Conservation (phyloP, 1,284 basidiomycete species). For the Puccinia hordei region DNA sequence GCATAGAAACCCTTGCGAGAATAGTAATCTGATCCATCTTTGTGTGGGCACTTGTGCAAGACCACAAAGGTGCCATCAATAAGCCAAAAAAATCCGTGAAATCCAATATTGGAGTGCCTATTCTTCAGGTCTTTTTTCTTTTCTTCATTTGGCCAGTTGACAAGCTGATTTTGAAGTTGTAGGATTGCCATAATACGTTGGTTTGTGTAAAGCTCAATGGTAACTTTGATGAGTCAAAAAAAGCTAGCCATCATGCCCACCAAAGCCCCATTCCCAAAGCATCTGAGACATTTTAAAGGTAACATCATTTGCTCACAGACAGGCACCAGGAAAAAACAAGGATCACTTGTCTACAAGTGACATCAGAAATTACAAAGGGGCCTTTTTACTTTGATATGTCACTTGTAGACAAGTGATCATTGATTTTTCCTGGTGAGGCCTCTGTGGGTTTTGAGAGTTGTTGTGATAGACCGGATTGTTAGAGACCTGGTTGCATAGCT, state of each 20-base stretch:
- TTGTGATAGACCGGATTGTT: not conserved
- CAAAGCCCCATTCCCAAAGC: too few species aligned
- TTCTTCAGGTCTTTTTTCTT: not conserved
- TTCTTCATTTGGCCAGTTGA: not conserved
- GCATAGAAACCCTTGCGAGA: slow-evolving; percentile 1
- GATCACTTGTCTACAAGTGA: too few species aligned
- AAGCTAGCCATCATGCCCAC: too few species aligned
- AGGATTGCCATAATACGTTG: not conserved
- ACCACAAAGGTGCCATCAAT: not conserved
- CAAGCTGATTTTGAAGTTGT: not conserved
- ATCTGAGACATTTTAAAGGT: too few species aligned
- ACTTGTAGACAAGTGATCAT: too few species aligned
- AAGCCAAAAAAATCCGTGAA: not conserved
- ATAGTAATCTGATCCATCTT: slow-evolving; percentile 3
- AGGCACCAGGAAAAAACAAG: too few species aligned
- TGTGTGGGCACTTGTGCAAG: not conserved
- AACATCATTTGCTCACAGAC: too few species aligned
- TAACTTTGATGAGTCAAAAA: not conserved
- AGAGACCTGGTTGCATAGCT: not conserved
- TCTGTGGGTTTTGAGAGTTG: not conserved
- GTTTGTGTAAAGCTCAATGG: not conserved
- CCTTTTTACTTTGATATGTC: too few species aligned
- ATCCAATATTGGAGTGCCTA: not conserved
- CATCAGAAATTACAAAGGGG: too few species aligned
- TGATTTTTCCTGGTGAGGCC: too few species aligned